These are phyloP conservation scores for Blepharisma japonicum DNA, from an alignment of 73 alveolate genomes.

Conservation along the genomic window DNA sequence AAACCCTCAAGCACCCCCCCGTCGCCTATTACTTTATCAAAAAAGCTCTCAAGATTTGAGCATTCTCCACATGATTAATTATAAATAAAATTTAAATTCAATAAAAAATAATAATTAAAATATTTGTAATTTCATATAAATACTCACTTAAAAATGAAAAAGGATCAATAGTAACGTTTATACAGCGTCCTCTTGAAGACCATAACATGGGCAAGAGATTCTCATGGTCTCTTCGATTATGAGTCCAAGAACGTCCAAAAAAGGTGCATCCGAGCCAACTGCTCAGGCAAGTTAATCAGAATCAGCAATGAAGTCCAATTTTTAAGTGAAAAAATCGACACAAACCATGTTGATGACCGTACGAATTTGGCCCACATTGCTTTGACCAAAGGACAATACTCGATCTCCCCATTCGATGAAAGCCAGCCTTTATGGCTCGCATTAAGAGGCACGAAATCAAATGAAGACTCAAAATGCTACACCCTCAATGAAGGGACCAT, in stretches of 20 bases:
- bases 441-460: neutral
- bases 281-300: neutral
- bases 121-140: no score
- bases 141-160: no score
- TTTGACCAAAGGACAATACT: neutral
- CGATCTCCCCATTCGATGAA: neutral
- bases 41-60: no score
- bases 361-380: neutral
- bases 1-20: no score
- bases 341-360: neutral
- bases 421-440: neutral
- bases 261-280: neutral
- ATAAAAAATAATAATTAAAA: no score
- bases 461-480: neutral
- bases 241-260: constrained; percentile 25
- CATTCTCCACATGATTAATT: no score
- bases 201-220: constrained; percentile 58
- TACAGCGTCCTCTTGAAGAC: constrained; percentile 28
- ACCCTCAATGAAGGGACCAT: neutral
- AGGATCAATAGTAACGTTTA: no score
- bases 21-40: no score
- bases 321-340: neutral
- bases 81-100: no score
- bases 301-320: neutral
- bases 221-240: constrained; percentile 65